phyloP scores from a whole-genome alignment of 2,329 filamentous ascomycete species.

The Claviceps arundinis region DNA sequence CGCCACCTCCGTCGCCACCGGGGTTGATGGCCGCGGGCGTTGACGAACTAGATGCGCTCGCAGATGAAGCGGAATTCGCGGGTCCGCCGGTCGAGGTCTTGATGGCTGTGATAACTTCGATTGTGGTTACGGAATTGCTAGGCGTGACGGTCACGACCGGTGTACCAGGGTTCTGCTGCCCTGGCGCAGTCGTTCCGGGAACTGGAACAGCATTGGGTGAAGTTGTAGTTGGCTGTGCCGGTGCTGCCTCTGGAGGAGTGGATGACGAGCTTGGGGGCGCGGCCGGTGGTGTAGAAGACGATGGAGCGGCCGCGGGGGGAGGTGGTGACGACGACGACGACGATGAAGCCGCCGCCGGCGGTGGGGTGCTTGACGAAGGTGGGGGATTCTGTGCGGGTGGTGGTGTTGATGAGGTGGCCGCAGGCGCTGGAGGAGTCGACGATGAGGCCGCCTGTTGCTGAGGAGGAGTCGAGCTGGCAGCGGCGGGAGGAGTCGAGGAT shows the following conservation, averaged over 20 bases:
- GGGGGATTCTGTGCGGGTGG: neutral
- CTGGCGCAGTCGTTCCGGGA: conserved; percentile 4
- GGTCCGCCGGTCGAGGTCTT: conserved; percentile 9
- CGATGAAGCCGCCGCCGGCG: neutral
- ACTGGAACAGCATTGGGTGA: conserved; percentile 1
- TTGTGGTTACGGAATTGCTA: conserved; percentile 6
- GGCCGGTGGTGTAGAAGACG: neutral
- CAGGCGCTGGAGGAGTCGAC: neutral
- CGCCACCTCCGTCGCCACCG: conserved; percentile 17
- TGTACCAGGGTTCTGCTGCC: conserved; percentile 8
- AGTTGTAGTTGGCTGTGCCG: conserved; percentile 6
- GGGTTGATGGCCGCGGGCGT: conserved; percentile 17
- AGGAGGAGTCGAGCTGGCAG: neutral
- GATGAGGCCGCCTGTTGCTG: neutral
- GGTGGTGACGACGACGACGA: neutral
- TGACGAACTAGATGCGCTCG: conserved; percentile 10
- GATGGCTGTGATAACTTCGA: conserved; percentile 16
- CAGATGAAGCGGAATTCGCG: neutral
- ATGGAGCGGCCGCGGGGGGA: neutral
- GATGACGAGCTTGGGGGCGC: neutral
- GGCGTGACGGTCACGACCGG: conserved; percentile 15
- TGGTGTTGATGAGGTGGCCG: neutral
- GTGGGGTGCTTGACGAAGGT: neutral
- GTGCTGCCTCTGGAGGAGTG: neutral
- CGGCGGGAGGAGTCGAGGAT: neutral